Evolutionary conservation across 2,329 filamentous ascomycete genomes (phyloP), one percentile per base, ranked within the genome.

Genomic region (Knoxdaviesia capensis): DNA sequence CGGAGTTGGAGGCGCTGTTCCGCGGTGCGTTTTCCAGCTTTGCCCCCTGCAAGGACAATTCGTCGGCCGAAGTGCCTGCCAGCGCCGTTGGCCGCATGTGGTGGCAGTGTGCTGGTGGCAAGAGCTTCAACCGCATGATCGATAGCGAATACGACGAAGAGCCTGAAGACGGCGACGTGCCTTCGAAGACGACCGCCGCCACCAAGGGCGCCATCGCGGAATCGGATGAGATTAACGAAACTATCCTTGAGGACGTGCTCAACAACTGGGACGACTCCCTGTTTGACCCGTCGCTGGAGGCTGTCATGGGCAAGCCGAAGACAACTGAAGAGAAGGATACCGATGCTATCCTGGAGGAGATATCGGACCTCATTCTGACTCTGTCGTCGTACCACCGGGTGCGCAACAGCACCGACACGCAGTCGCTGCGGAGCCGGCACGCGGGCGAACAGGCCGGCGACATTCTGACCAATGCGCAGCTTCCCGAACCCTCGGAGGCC

Each of bases 1-100:
- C 72, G 4, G 79, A 80, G 53, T 73, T 85, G 58, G 81, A 87
- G 49, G 69, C 77, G 0, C 61, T 87, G 7, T 88, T 87, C 53
- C 70, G 80, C 31, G 74, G 78, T 43, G 81, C 77, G 1, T 88
- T 86, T 55, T 85, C 80, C 1, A 81, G 78, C 52, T 88, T 87
- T 55, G 82, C 82, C 5, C 82, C 82, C 0, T 75, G 71, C 41
- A 77, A 73, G 50, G 82, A 88, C 55, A 77, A 87, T 52, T 69
- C 79, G 3, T 72, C 69, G 8, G 78, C 82, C 5, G 65, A 86
- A 44, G 64, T 85, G 3, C 73, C 82, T 0, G 74, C 77, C 2
- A 72, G 73, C 33, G 66, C 74, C 40, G 72, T 81, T 45, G 74
- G 75, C 41, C 71, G 73, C 51, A 59, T 87, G 40, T 87, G 81